phyloP scores from a whole-genome alignment of 2,329 filamentous ascomycete species.

The Epichloe uncinata region DNA sequence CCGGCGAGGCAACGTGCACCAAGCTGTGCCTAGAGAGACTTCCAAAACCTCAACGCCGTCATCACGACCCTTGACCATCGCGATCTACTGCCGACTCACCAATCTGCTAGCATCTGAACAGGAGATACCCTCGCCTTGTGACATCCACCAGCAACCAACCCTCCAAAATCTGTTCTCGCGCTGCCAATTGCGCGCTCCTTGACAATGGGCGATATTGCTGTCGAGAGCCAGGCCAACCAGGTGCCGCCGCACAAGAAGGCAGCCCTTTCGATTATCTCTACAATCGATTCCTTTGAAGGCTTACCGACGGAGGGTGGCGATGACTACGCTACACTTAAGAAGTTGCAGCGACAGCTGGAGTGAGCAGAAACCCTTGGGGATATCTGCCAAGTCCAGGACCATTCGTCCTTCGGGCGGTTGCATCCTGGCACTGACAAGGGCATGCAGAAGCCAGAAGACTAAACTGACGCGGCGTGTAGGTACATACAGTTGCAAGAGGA shows the following conservation, averaged over 20 bases:
- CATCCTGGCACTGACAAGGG: not conserved
- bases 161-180: not conserved
- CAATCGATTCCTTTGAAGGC: constrained; percentile 82
- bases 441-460: constrained; percentile 5
- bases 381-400: not conserved
- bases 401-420: not conserved
- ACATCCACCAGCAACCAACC: not conserved
- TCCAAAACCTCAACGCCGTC: not conserved
- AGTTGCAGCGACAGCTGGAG: constrained; percentile 91
- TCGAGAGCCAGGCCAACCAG: constrained; percentile 67
- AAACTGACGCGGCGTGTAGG: constrained; percentile 28
- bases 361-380: constrained; percentile 30
- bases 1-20: constrained; percentile 3
- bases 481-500: constrained; percentile 98
- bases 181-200: constrained; percentile 1
- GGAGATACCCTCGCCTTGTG: not conserved
- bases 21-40: too few relatives aligned
- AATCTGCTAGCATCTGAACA: not conserved
- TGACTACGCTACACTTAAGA: constrained; percentile 92
- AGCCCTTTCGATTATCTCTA: constrained; percentile 65
- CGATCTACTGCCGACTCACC: not conserved
- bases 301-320: constrained; percentile 69
- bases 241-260: constrained; percentile 70
- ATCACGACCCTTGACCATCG: not conserved
- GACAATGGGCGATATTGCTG: constrained; percentile 73